A percentile compares a stretch with the other conserved stretches of the same genome.
These are phyloP conservation scores for Melocanna baccifera DNA, from an alignment of 176 grass and related monocot genomes.

Conservation along the genomic window DNA sequence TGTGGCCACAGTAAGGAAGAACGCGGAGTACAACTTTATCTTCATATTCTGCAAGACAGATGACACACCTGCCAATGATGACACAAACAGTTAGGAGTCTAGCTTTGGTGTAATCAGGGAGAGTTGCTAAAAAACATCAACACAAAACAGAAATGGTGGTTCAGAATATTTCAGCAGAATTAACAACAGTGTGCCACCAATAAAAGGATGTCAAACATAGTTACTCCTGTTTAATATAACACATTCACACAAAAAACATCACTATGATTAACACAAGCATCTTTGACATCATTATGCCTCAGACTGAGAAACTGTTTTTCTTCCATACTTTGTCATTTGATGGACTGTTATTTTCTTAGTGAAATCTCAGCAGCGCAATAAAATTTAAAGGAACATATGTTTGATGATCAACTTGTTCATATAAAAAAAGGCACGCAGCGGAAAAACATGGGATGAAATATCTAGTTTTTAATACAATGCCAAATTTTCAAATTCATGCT, in stretches of 20 bases:
- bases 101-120: not conserved
- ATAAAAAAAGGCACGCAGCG: not conserved
- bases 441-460: not conserved
- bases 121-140: not conserved
- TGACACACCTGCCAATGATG: constrained; percentile 39
- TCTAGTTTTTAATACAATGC: not conserved
- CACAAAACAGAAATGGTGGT: not conserved
- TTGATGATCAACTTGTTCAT: not conserved
- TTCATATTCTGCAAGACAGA: constrained; percentile 86
- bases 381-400: not conserved
- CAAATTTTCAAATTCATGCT: not conserved
- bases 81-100: not conserved
- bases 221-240: not conserved
- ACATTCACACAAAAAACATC: not conserved
- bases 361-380: not conserved
- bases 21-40: constrained; percentile 59
- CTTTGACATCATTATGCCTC: not conserved
- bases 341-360: not conserved
- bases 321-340: not conserved
- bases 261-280: not conserved
- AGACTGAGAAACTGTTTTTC: not conserved
- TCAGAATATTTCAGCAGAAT: not conserved
- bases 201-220: not conserved
- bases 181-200: not conserved
- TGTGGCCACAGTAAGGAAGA: constrained; percentile 77